Base-by-base conservation (phyloP, 495 filamentous ascomycete genomes). In the Clohesyomyces aquaticus region DNA sequence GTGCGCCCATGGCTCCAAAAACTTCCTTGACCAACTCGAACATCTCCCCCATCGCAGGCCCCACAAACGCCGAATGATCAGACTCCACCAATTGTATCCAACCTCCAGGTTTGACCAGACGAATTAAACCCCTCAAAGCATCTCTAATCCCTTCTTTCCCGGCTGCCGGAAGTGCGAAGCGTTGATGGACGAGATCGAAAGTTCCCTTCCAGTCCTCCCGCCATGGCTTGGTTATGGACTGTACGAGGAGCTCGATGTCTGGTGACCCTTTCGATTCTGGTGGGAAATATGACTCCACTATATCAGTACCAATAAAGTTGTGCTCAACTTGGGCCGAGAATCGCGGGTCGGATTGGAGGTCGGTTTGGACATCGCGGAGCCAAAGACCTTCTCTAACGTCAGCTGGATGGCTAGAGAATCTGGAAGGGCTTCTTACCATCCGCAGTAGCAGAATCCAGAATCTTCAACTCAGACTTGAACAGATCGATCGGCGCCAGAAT, bases 111-210 rank as follows among this genome's bases (percentile, higher is more conserved):
- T 61, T 61, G 26, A 61, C 27, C n/a, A 61, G 58, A 12, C 21
- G 28, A 23, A 61, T 43, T 14, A 61, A 35, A 9, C 48, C 32
- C 2, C 21, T 22, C 19, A 61, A 32, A 2, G 58, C 58, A 22
- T 42, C 47, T 9, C 45, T 32, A 14, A 61, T 16, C 6, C 45
- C 45, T 9, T 19, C 18, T 2, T 35, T n/a, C 16, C 58, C 58
- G 8, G 48, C 49, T 16, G 47, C 58, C 18, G 49, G 49, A 1
- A 61, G 49, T 19, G 47, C 58, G 18, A 61, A 52, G 14, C 58
- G 58, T 49, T 52, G 48, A 49, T 61, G 58, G 10, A 61, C 58
- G 8, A 61, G 48, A 35, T 61, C 58, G 28, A 61, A 61, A n/a
- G 16, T 45, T 19, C n/a, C 11, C 16, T 54, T 41, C 28, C 19